These are phyloP conservation scores for Plantago elongata DNA, from an alignment of 257 asterid species.

Conservation along the genomic window DNA sequence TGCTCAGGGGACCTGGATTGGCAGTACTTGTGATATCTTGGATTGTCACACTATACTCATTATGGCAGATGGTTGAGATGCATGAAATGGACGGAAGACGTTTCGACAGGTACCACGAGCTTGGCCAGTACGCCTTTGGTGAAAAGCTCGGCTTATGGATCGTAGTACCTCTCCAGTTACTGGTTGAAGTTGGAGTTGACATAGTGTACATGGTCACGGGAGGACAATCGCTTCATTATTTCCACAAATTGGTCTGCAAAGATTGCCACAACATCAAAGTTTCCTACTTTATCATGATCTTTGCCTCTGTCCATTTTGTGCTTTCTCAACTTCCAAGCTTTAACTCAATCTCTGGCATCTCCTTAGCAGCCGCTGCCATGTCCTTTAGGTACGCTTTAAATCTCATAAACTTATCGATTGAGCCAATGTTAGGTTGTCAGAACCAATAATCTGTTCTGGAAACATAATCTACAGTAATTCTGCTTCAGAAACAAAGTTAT, in stretches of 20 bases:
- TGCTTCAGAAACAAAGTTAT: too few relatives aligned
- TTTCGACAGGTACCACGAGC: conserved; percentile 52
- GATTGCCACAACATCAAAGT: conserved; percentile 19
- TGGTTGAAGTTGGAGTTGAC: conserved; percentile 35
- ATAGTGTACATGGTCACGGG: conserved; percentile 57
- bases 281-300: conserved; percentile 31
- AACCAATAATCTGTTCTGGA: too few relatives aligned
- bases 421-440: too few relatives aligned
- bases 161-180: conserved; percentile 45
- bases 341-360: conserved; percentile 34
- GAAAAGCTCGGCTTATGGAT: conserved; percentile 46
- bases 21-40: conserved; percentile 34
- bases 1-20: conserved; percentile 43
- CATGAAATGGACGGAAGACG: conserved; percentile 48
- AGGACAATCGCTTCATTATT: conserved; percentile 34
- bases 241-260: conserved; percentile 33
- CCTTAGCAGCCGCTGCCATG: conserved; percentile 40
- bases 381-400: conserved; percentile 20
- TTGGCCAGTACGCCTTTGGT: conserved; percentile 55
- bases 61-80: conserved; percentile 61
- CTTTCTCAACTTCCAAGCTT: conserved; percentile 39
- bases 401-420: background rate
- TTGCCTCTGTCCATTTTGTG: conserved; percentile 37
- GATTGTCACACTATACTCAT: conserved; percentile 38
- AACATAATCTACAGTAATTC: too few relatives aligned